Evolutionary conservation across 371 early-diverging fungal genomes (phyloP), one percentile per base, ranked within the genome.

Genomic region (Nematocida ausubeli): DNA sequence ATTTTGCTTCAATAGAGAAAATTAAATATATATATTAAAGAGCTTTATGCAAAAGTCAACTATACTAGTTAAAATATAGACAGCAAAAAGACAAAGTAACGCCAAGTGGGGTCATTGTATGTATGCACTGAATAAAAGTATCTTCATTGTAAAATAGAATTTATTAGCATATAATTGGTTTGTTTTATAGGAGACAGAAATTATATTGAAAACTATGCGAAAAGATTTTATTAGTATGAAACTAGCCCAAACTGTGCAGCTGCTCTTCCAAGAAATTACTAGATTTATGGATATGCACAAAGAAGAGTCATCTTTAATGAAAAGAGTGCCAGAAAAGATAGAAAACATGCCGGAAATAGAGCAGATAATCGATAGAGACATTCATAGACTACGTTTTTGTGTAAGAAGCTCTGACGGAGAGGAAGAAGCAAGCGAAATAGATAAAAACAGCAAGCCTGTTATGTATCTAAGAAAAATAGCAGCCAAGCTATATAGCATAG

Each of bases 141-240:
- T n/a, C n/a, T n/a, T n/a, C n/a, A n/a, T n/a, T n/a, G n/a, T n/a
- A n/a, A n/a, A n/a, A n/a, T n/a, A n/a, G n/a, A n/a, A n/a, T n/a
- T n/a, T n/a, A n/a, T n/a, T n/a, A n/a, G n/a, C n/a, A n/a, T n/a
- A n/a, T n/a, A n/a, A n/a, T n/a, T n/a, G n/a, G n/a, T n/a, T n/a
- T n/a, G n/a, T n/a, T n/a, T n/a, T n/a, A n/a, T n/a, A n/a, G n/a
- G n/a, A n/a, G n/a, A n/a, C n/a, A n/a, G n/a, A n/a, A n/a, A n/a
- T n/a, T n/a, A n/a, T n/a, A n/a, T n/a, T n/a, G n/a, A n/a, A n/a
- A n/a, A n/a, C n/a, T n/a, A n/a, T n/a, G n/a, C n/a, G n/a, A n/a
- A n/a, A n/a, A n/a, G n/a, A n/a, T 35, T 60, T 60, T 60, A 60
- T 60, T 60, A 34, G 35, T 28, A 60, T 60, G 60, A 28, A 60